phyloP scores from a whole-genome alignment of 2,329 filamentous ascomycete species.

The Aspergillus sp. region DNA sequence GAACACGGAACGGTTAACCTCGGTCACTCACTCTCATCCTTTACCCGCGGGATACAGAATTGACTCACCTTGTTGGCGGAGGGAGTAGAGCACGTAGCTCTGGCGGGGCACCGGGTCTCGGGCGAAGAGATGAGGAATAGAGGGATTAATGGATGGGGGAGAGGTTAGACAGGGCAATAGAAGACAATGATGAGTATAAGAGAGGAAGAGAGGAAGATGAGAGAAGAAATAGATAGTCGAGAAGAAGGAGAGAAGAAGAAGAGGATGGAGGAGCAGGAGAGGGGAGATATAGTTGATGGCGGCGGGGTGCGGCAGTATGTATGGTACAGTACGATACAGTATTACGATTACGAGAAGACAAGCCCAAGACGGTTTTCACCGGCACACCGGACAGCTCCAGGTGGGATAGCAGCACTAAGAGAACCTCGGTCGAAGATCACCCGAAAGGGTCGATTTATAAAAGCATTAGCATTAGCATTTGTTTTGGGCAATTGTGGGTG shows the following conservation, averaged over 20 bases:
- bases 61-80: neutral
- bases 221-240: neutral
- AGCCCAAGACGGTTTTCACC: conserved; percentile 12
- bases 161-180: neutral
- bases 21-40: neutral
- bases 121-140: neutral
- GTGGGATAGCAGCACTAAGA: neutral
- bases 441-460: too few relatives aligned
- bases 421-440: neutral
- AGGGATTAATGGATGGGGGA: neutral
- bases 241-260: neutral
- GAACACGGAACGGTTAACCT: neutral
- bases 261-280: neutral
- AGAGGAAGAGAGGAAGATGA: neutral
- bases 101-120: too few relatives aligned
- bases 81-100: too few relatives aligned
- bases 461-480: too few relatives aligned
- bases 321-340: conserved; percentile 5
- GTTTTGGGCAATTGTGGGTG: too few relatives aligned
- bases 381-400: conserved; percentile 14
- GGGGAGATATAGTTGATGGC: neutral
- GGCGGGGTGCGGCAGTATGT: conserved; percentile 1
- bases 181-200: neutral
- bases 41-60: neutral
- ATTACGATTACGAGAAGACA: neutral